Evolutionary conservation across 306 rosid genomes (phyloP), one percentile per base, ranked within the genome.

Genomic region (Vigna hirtella): DNA sequence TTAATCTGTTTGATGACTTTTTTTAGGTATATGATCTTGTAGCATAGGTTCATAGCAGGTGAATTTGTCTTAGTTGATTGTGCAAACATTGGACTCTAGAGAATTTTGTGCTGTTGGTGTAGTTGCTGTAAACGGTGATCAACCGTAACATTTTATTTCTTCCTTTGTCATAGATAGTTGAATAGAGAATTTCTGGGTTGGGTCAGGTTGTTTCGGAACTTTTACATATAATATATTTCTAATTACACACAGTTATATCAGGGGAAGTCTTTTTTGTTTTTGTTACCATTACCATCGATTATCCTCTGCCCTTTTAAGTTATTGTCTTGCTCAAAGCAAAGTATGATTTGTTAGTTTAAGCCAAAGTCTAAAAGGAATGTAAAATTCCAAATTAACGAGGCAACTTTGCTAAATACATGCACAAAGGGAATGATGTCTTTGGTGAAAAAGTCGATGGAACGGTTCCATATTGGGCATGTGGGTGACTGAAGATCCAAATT

Each of bases 401-500:
- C 45, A 15, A 66, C 26, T 67, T 20, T 24, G 56, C 28, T 48
- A 5, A 69, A 69, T 67, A 85, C 82, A 68, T 63, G 86, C 78
- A 80, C 38, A 76, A 71, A 72, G 59, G 48, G 45, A 47, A 53
- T 48, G 71, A 55, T 75, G 75, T 32, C 34, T 52, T 40, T 34
- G 80, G 73, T 55, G 24, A 64, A 79, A 81, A 77, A 83, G 79
- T 68, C 65, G 85, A 77, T 83, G 86, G 83, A 81, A 79, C 77
- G 73, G 84, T 77, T 87, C 57, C 52, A 74, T 68, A 55, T 57
- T 18, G 36, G 38, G 70, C 74, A 55, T 84, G 90, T 71, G 85
- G 84, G 65, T 72, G 85, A 79, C 78, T 63, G 77, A 62, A 13
- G 49, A 76, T 80, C 81, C 69, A 86, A 55, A 71, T 69, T 83